phyloP scores from a whole-genome alignment of 306 rosid genomes.

The Purshia tridentata region DNA sequence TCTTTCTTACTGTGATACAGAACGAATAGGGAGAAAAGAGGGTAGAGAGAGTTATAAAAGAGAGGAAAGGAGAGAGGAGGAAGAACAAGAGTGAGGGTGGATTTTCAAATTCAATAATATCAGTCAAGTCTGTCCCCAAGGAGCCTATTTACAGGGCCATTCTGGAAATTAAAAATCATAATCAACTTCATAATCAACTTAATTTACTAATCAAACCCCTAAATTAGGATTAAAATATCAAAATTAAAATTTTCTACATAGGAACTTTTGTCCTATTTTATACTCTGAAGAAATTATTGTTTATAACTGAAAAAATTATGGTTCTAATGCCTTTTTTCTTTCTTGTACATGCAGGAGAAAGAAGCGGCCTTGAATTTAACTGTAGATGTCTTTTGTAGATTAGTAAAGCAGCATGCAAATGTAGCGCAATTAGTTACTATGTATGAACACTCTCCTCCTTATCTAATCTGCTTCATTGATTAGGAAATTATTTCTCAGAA shows the following conservation, averaged over 20 bases:
- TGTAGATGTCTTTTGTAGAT: conserved; percentile 95
- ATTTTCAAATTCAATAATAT: neutral
- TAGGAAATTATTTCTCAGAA: conserved; percentile 15
- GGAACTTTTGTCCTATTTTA: conserved; percentile 9
- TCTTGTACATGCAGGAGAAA: conserved; percentile 72
- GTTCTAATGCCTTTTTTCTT: conserved; percentile 24
- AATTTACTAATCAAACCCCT: neutral
- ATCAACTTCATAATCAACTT: neutral
- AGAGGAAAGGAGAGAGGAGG: neutral
- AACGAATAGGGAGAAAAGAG: neutral
- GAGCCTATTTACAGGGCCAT: neutral
- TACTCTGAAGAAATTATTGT: conserved; percentile 11
- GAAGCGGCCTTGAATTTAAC: conserved; percentile 94
- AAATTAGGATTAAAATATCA: neutral
- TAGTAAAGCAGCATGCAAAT: conserved; percentile 87
- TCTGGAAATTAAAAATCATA: neutral
- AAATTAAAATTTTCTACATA: neutral
- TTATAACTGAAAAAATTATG: conserved; percentile 1
- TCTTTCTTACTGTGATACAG: conserved; percentile 2
- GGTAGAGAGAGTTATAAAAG: neutral
- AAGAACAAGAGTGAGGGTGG: neutral
- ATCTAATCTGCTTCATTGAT: conserved; percentile 29
- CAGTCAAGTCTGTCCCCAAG: neutral
- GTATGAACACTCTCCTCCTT: conserved; percentile 49
- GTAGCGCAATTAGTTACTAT: conserved; percentile 90